These are phyloP conservation scores for Ogataea haglerorum DNA, from an alignment of 805 yeast species.

Conservation along the genomic window DNA sequence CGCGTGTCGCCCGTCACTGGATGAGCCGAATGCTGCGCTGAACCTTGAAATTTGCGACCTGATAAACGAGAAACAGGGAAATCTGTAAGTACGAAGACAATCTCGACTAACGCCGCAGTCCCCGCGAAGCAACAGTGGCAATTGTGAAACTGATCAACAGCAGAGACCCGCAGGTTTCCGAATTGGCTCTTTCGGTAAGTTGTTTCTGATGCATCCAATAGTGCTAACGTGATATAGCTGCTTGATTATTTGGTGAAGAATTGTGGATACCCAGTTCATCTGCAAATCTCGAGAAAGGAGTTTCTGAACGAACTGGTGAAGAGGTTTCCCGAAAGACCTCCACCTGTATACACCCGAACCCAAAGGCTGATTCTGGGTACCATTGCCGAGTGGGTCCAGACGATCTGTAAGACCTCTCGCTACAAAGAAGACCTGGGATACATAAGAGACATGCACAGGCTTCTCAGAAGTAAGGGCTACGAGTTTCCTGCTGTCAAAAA, in stretches of 20 bases:
- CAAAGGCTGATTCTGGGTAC: conserved; percentile 85
- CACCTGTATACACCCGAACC: conserved; percentile 73
- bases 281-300: conserved; percentile 92
- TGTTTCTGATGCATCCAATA: background rate
- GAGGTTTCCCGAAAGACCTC: conserved; percentile 93
- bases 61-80: conserved; percentile 89
- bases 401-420: conserved; percentile 83
- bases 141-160: conserved; percentile 80
- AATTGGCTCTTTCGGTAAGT: conserved; percentile 53
- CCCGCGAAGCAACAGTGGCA: conserved; percentile 88
- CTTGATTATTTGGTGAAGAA: conserved; percentile 92
- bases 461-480: conserved; percentile 86
- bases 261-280: conserved; percentile 96
- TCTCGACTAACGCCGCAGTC: conserved; percentile 32
- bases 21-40: conserved; percentile 83
- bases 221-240: conserved; percentile 21
- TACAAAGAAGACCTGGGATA: conserved; percentile 90
- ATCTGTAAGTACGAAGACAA: conserved; percentile 34
- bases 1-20: conserved; percentile 80
- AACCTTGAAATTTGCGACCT: conserved; percentile 92
- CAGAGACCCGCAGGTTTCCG: conserved; percentile 81
- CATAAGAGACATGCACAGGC: conserved; percentile 93
- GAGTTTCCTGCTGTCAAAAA: conserved; percentile 85
- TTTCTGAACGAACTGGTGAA: conserved; percentile 90
- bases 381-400: conserved; percentile 96